Evolutionary conservation across 192 early-diverging fungal genomes (phyloP), one percentile per base, ranked within the genome.

Genomic region (Backusella sp.): DNA sequence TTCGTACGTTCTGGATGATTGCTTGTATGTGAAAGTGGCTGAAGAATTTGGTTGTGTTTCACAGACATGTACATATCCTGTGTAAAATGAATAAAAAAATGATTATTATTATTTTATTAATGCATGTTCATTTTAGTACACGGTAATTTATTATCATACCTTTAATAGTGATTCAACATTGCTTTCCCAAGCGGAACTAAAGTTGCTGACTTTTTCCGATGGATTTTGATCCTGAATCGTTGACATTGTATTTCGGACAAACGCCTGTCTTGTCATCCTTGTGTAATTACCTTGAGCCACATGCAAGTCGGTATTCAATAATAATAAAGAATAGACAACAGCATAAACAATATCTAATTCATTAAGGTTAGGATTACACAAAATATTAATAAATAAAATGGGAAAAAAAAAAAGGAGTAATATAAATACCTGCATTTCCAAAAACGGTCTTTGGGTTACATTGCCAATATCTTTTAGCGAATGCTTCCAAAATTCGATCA

Each of bases 301-400:
- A 76, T 97, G 94, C 68, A 97, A 79, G 79, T 98, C 97, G 3
- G 97, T 98, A 83, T 97, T 97, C 5, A 98, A 87, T 56, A 98
- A 78, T 73, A 98, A 79, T 7, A 96, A 77, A 11, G 95, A 96
- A 78, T 95, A 96, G 0, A 92, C 86, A 68, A 96, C 89, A 21
- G 93, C 94, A 76, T 98, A 92, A 0, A 96, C 95, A 62, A 62
- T 62, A 14, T 62, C 56, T 62, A 26, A 23, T 8, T 56, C 4
- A 56, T 62, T 12, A 67, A 67, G 6, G 28, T 67, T 67, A 35
- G 35, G 6, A 67, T 30, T 32, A 67, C 28, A 67, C 14, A 28
- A 41, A n/a, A 69, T 39, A 62, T 28, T 53, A 59, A 59, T 59
- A 59, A 59, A 26, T 59, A 59, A 26, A 26, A 26, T 62, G 56